These are phyloP conservation scores for Escovopsis sp. DNA, from an alignment of 2,329 filamentous ascomycete species.

Conservation along the genomic window DNA sequence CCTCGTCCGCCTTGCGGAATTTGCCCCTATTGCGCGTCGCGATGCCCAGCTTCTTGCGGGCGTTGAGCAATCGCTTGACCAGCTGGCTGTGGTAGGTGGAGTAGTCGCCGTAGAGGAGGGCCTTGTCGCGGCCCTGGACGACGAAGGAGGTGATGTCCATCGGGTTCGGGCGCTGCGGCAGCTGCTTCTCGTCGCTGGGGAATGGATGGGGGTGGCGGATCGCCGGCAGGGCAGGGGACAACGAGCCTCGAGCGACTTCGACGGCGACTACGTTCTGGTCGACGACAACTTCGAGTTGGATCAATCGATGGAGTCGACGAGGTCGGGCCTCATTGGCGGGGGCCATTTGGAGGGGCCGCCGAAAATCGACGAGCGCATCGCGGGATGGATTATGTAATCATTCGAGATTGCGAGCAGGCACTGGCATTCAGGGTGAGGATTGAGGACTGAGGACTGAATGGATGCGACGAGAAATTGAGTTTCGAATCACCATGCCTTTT, in stretches of 20 bases:
- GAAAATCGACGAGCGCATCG: background rate
- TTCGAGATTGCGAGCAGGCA: no score
- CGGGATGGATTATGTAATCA: background rate
- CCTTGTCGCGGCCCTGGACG: slow-evolving; percentile 63
- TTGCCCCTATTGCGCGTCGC: slow-evolving; percentile 77
- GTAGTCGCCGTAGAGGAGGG: slow-evolving; percentile 80
- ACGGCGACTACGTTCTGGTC: no score
- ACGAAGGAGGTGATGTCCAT: slow-evolving; percentile 91
- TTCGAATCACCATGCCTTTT: no score
- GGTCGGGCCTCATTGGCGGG: background rate
- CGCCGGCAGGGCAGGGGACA: no score
- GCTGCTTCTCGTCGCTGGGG: no score
- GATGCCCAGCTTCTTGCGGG: slow-evolving; percentile 73
- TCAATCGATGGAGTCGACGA: no score
- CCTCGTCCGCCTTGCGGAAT: slow-evolving; percentile 53
- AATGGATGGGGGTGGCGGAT: no score
- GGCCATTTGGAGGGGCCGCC: background rate
- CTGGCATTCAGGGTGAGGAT: no score
- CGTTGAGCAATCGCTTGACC: slow-evolving; percentile 65
- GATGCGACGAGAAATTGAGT: no score
- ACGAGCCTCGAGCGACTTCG: background rate
- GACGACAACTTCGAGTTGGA: no score
- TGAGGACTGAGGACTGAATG: no score
- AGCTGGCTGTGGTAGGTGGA: slow-evolving; percentile 69
- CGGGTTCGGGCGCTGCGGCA: slow-evolving; percentile 1